Evolutionary conservation across 2,329 filamentous ascomycete genomes (phyloP).

Genomic region (Blastomyces emzantsi): DNA sequence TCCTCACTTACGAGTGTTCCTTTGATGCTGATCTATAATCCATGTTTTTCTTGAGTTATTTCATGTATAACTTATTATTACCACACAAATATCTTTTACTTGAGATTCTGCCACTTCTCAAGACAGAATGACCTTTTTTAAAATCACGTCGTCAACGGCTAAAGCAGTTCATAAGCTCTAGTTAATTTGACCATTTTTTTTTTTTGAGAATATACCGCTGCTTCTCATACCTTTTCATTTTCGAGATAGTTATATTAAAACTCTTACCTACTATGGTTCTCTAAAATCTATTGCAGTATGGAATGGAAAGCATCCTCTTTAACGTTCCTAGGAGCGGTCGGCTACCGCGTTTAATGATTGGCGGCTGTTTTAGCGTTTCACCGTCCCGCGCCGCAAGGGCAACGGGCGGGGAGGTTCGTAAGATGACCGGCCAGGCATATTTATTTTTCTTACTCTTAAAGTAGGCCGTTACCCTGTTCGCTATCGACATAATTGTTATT

Average conservation of each 20-base stretch:
- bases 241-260: neutral
- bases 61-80: neutral
- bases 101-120: neutral
- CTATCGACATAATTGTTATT: neutral
- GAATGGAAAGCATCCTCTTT: no score
- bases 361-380: neutral
- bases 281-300: neutral
- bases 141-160: neutral
- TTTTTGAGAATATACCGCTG: neutral
- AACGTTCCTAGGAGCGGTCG: neutral
- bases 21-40: neutral
- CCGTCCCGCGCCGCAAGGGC: neutral
- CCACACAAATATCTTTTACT: neutral
- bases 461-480: neutral
- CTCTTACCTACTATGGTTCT: neutral
- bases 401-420: neutral
- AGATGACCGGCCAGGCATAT: neutral
- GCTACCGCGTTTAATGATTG: neutral
- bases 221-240: neutral
- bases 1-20: neutral
- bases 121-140: neutral
- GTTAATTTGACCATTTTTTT: neutral
- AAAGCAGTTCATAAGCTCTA: neutral
- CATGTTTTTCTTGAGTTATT: neutral
- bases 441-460: neutral